Conservation (phyloP, 2,329 filamentous ascomycete genomes). For the Sphaceloma murrayae region DNA sequence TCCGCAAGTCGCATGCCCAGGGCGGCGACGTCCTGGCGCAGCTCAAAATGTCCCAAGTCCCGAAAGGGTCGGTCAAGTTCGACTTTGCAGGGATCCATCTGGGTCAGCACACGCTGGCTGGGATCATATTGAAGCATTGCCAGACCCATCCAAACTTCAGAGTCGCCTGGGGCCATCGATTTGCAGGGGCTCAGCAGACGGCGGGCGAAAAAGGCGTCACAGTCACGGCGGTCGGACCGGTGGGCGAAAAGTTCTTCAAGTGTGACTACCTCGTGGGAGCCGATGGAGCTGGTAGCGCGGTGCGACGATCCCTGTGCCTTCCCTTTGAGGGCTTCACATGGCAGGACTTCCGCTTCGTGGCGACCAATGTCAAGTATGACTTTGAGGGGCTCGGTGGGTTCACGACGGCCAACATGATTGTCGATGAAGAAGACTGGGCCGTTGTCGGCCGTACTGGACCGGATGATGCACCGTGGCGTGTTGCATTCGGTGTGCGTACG, state of each 20-base stretch:
- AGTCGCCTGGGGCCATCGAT: not conserved
- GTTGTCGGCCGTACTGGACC: conserved; percentile 19
- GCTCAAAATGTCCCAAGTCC: not conserved
- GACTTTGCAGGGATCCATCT: conserved; percentile 2
- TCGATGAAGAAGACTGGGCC: conserved; percentile 20
- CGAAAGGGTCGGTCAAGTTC: conserved; percentile 1
- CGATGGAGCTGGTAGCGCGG: conserved; percentile 1
- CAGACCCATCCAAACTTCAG: not conserved
- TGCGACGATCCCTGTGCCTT: conserved; percentile 15
- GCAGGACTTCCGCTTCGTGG: conserved; percentile 19
- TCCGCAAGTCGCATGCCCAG: conserved; percentile 1
- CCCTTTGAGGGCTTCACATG: conserved; percentile 21
- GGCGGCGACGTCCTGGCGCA: conserved; percentile 1
- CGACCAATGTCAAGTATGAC: conserved; percentile 20
- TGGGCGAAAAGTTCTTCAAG: conserved; percentile 3
- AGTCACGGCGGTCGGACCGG: not conserved
- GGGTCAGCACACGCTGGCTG: not conserved
- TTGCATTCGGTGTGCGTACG: conserved; percentile 4
- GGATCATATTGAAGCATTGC: not conserved
- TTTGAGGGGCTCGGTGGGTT: conserved; percentile 17
- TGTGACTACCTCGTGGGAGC: conserved; percentile 1
- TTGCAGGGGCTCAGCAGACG: not conserved
- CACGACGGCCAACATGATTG: conserved; percentile 19
- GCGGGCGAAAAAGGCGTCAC: not conserved
- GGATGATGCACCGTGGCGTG: conserved; percentile 10